Percentiles rank a stretch among this genome's conserved stretches.
These are phyloP conservation scores for Leishmania tarentolae DNA, from an alignment of 208 protist genomes.

Conservation along the genomic window DNA sequence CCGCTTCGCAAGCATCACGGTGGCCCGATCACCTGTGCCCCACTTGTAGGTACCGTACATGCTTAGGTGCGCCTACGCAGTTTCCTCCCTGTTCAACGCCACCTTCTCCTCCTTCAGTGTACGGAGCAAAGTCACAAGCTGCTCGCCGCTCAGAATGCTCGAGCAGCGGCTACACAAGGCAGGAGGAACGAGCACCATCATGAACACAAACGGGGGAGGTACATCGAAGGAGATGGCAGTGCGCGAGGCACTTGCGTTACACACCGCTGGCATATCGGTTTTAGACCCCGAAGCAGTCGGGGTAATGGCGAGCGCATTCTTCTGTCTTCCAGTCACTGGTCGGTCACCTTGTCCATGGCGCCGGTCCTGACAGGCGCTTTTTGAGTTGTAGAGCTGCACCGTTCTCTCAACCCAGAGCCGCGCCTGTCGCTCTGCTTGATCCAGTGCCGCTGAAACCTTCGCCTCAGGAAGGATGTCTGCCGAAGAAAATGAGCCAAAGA, in stretches of 20 bases:
- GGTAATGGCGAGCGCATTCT: neutral
- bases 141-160: slow-evolving; percentile 30
- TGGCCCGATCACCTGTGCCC: neutral
- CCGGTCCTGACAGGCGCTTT: neutral
- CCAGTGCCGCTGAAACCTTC: neutral
- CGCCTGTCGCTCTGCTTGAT: slow-evolving; percentile 21
- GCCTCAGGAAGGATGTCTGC: neutral
- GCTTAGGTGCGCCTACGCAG: neutral
- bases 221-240: slow-evolving; percentile 21
- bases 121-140: slow-evolving; percentile 40
- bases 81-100: neutral
- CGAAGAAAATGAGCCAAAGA: slow-evolving; percentile 11
- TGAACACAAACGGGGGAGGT: slow-evolving; percentile 51
- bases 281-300: neutral
- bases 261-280: neutral
- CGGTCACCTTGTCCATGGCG: slow-evolving; percentile 3
- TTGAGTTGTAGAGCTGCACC: slow-evolving; percentile 24
- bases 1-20: neutral
- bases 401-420: slow-evolving; percentile 47
- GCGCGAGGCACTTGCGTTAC: slow-evolving; percentile 15
- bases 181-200: slow-evolving; percentile 46
- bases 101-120: slow-evolving; percentile 31
- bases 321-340: neutral
- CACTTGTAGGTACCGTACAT: neutral
- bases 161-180: slow-evolving; percentile 31